A percentile compares a stretch with the other conserved stretches of the same genome.
Conservation (phyloP, 352 stramenopile species). For the Peronospora farinosa region DNA sequence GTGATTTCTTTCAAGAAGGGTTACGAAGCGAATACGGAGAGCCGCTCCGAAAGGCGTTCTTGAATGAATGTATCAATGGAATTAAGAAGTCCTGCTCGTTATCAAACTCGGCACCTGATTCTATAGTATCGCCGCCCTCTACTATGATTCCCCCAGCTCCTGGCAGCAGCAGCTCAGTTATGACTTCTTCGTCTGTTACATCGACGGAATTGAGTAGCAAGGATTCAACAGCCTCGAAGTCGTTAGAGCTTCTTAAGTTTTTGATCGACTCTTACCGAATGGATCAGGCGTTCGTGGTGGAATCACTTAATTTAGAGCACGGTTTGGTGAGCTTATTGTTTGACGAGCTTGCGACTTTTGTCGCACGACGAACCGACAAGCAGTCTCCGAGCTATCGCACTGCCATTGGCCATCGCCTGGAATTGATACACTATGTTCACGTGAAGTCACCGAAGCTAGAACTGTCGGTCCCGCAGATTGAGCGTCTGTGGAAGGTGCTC, state of each 20-base stretch:
- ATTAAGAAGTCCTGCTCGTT: conserved; percentile 71
- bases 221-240: conserved; percentile 51
- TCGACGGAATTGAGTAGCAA: conserved; percentile 25
- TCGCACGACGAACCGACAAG: conserved; percentile 48
- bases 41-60: conserved; percentile 54
- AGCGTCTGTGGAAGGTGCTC: conserved; percentile 69
- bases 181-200: conserved; percentile 9
- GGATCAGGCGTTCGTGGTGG: conserved; percentile 58
- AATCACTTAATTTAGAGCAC: conserved; percentile 69
- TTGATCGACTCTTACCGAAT: conserved; percentile 80
- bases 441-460: conserved; percentile 72
- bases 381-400: conserved; percentile 50
- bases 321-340: conserved; percentile 72
- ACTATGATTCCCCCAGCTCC: conserved; percentile 12
- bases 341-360: conserved; percentile 79
- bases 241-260: conserved; percentile 80
- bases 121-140: conserved; percentile 13
- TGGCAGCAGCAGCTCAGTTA: conserved; percentile 15
- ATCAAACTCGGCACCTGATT: conserved; percentile 15
- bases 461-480: conserved; percentile 67
- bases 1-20: conserved; percentile 80
- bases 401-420: conserved; percentile 73
- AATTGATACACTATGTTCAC: conserved; percentile 84
- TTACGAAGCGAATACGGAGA: conserved; percentile 68
- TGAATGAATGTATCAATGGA: conserved; percentile 67